Evolutionary conservation across 768 basidiomycete species (phyloP), one percentile per base, ranked within the genome.

Genomic region (Dictyophora rubrovolvata): DNA sequence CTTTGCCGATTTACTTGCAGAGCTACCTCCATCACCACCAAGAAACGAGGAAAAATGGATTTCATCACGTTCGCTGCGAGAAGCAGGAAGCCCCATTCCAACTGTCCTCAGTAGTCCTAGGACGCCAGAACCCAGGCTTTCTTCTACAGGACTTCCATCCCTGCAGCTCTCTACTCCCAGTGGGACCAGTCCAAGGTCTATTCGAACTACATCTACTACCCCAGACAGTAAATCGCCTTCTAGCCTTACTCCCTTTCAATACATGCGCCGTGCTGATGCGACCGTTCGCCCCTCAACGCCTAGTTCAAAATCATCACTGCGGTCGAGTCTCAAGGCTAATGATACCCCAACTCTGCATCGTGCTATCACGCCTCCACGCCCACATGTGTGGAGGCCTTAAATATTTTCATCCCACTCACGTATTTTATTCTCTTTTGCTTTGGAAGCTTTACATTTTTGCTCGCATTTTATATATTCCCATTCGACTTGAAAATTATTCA

Each of bases 41-140:
- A 77, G 72, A 48, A 71, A 74, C 47, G 85, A 86, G 61, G 86
- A 90, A 65, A 86, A 81, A 63, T 93, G 90, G 90, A 91, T 93
- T 58, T 91, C 82, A 64, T 86, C 90, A 21, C 72, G 84, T 1
- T 86, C 84, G 3, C 73, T 93, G 12, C 71, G 85, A 23, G 84
- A 87, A 65, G 75, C 79, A 12, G 80, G 80, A 60, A 36, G 66
- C 63, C 65, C 70, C 61, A 0, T 71, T 62, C 12, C 63, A 66
- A 37, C 53, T 58, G 51, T 67, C 72, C 2, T 74, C 75, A 33
- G 69, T 65, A 28, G 70, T 75, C 17, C 84, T 84, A 53, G 73
- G 72, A 56, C 90, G 87, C 11, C 90, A 88, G 11, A 89, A 89
- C 69, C 86, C 85, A 5, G 74, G 68, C 21, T 66, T 71, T 36